Evolutionary conservation across 2,329 filamentous ascomycete genomes (phyloP).

Genomic region (Parascedosporium putredinis): DNA sequence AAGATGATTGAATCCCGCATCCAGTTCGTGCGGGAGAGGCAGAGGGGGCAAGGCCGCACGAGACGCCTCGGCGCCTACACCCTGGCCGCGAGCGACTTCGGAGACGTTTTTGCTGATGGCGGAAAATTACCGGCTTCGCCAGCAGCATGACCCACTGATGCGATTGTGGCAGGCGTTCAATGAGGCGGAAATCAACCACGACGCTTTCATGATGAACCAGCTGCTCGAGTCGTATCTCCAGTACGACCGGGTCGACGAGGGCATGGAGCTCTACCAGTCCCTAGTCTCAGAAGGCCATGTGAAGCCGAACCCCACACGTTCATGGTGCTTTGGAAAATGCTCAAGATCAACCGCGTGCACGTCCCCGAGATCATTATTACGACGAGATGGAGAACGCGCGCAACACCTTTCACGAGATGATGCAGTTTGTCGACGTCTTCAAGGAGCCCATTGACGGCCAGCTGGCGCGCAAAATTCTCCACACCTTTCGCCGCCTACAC

Average conservation of each 20-base stretch:
- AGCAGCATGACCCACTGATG: constrained; percentile 45
- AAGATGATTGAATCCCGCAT: constrained; percentile 64
- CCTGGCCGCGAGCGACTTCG: constrained; percentile 50
- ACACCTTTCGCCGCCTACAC: constrained; percentile 36
- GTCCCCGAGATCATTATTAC: constrained; percentile 18
- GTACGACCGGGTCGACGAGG: constrained; percentile 41
- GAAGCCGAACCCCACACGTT: constrained; percentile 60
- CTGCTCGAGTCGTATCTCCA: constrained; percentile 58
- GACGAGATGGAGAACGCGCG: constrained; percentile 26
- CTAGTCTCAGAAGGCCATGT: constrained; percentile 40
- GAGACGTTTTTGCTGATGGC: constrained; percentile 72
- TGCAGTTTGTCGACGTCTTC: constrained; percentile 37
- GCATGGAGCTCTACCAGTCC: constrained; percentile 43
- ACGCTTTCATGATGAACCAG: constrained; percentile 72
- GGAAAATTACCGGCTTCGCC: constrained; percentile 57
- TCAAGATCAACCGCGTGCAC: constrained; percentile 39
- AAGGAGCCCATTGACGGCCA: constrained; percentile 29
- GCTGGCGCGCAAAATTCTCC: constrained; percentile 37
- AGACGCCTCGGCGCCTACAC: constrained; percentile 6
- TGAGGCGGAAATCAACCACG: constrained; percentile 53
- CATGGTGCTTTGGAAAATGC: constrained; percentile 53
- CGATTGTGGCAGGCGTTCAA: constrained; percentile 53
- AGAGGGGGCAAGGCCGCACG: constrained; percentile 2
- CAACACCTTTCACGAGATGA: constrained; percentile 35
- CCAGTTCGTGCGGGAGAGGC: constrained; percentile 44